Base-by-base conservation (phyloP, 768 basidiomycete species). In the Pleurotus tuber-regium region DNA sequence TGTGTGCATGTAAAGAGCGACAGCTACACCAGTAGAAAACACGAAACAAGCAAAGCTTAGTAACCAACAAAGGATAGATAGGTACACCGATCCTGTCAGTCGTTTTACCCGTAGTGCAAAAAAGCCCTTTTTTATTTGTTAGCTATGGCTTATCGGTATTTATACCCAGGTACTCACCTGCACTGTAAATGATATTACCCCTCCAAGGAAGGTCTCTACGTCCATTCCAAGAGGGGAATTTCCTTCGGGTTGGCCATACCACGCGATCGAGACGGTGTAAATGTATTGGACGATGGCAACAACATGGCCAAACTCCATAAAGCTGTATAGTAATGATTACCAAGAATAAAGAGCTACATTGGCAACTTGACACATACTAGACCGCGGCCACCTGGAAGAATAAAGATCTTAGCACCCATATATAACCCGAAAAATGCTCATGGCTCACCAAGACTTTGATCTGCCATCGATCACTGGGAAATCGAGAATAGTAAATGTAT, bases 241-340 rank as follows among this genome's bases (percentile, higher is more conserved):
- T 16, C 10, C 8, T 4, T 44, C 19, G n/a, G 50, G 49, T 14
- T 42, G 50, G 5, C 54, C 56, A 31, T 55, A 58, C 28, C 47
- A 40, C 5, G 48, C 40, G 9, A 63, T 57, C 14, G 62, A 61
- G 2, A 54, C 43, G 12, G 43, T 43, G 46, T 63, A 63, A 3
- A 63, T 46, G 23, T 61, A 62, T 30, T 52, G 59, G 4, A 51
- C 4, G 5, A 61, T 43, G 5, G 55, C 53, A 12, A 59, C 55
- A n/a, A 60, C 60, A 40, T 64, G 63, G 1, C 50, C 57, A 14
- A 60, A 38, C 40, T 64, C 63, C 7, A 64, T 51, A 4, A 59
- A 11, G 54, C 46, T 48, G 46, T n/a, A 26, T 10, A 46, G 19
- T 19, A 30, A 28, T 4, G 18, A 11, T 14, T 12, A 23, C 18